Percentiles rank a stretch among this genome's conserved stretches.
Conservation (phyloP, 768 basidiomycete species). For the Panaeolus papilionaceus region DNA sequence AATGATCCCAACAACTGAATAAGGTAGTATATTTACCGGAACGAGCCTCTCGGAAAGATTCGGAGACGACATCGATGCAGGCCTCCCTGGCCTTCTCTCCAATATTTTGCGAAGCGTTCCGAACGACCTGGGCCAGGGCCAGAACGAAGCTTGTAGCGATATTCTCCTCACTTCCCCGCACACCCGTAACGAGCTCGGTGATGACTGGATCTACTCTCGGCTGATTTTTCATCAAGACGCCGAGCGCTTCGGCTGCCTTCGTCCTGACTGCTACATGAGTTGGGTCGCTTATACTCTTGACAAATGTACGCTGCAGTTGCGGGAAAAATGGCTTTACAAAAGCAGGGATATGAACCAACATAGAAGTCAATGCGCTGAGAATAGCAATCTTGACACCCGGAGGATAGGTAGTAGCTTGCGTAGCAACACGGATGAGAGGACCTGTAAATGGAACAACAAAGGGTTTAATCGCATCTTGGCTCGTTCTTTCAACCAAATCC, state of each 20-base stretch:
- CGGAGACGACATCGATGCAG: slow-evolving; percentile 76
- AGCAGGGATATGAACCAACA: slow-evolving; percentile 84
- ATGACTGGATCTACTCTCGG: slow-evolving; percentile 94
- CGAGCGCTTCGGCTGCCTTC: slow-evolving; percentile 84
- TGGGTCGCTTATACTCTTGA: slow-evolving; percentile 88
- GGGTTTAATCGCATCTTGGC: slow-evolving; percentile 85
- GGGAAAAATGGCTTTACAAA: slow-evolving; percentile 99
- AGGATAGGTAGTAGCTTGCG: slow-evolving; percentile 87
- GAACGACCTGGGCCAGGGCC: slow-evolving; percentile 79
- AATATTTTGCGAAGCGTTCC: slow-evolving; percentile 73
- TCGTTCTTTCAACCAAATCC: slow-evolving; percentile 91
- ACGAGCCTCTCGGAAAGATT: slow-evolving; percentile 78
- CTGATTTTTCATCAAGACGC: slow-evolving; percentile 89
- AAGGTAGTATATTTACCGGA: slow-evolving; percentile 53
- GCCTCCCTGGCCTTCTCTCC: slow-evolving; percentile 77
- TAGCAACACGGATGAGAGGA: slow-evolving; percentile 93
- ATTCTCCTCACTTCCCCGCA: slow-evolving; percentile 64
- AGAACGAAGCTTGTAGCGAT: slow-evolving; percentile 78
- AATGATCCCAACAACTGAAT: background rate
- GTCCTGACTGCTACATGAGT: slow-evolving; percentile 80
- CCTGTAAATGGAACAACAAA: slow-evolving; percentile 96
- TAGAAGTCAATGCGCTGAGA: slow-evolving; percentile 81
- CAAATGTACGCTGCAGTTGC: slow-evolving; percentile 94
- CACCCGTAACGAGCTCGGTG: slow-evolving; percentile 78
- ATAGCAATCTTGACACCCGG: slow-evolving; percentile 94